Percentiles rank a stretch among this genome's conserved stretches.
These are phyloP conservation scores for Entomortierella parvispora DNA, from an alignment of 192 early-diverging fungal genomes.

Conservation along the genomic window DNA sequence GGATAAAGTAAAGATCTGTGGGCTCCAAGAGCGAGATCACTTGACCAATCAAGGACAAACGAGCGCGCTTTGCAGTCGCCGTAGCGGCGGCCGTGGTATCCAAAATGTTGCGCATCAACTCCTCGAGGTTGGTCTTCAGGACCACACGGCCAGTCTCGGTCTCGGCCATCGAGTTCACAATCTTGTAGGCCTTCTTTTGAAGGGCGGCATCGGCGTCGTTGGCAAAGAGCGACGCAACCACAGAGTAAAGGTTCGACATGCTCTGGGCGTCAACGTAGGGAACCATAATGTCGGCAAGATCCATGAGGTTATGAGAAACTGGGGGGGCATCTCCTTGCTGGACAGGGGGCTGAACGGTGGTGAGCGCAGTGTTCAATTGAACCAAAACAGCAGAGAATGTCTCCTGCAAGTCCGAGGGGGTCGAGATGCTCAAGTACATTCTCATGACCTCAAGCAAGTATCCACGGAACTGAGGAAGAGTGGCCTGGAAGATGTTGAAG, in stretches of 20 bases:
- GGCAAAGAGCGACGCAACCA: conserved; percentile 62
- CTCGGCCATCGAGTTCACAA: conserved; percentile 69
- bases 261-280: conserved; percentile 78
- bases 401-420: conserved; percentile 65
- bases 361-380: conserved; percentile 68
- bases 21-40: conserved; percentile 72
- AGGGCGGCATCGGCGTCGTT: conserved; percentile 75
- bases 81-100: conserved; percentile 75
- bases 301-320: conserved; percentile 88
- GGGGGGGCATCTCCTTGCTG: conserved; percentile 70
- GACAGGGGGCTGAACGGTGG: conserved; percentile 56
- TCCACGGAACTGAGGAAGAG: conserved; percentile 68
- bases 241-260: conserved; percentile 66
- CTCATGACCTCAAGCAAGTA: conserved; percentile 77
- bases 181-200: conserved; percentile 97
- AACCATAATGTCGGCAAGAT: conserved; percentile 81
- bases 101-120: conserved; percentile 73
- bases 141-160: conserved; percentile 59
- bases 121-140: conserved; percentile 60
- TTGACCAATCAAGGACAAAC: conserved; percentile 74
- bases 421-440: conserved; percentile 72
- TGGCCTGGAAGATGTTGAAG: conserved; percentile 82
- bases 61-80: conserved; percentile 81
- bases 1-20: conserved; percentile 85
- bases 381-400: conserved; percentile 72